Conservation (phyloP, 164 flowering plant species). For the Liriodendron chinense region DNA sequence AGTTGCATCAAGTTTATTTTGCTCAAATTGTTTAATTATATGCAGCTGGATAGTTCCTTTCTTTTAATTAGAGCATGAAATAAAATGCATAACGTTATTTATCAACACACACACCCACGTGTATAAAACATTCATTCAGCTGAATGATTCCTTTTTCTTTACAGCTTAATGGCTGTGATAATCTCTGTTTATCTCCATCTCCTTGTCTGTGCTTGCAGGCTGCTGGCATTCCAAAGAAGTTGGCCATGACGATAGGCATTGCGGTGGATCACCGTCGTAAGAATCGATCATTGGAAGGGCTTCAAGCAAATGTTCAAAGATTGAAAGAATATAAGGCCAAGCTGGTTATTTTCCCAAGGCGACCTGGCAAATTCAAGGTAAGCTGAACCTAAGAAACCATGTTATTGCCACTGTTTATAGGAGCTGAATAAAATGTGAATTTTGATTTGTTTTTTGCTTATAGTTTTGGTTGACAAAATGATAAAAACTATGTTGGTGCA, state of each 20-base stretch:
- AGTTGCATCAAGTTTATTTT: too few species aligned
- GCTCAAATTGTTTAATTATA: too few species aligned
- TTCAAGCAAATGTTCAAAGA: conserved; percentile 75
- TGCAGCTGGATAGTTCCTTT: too few species aligned
- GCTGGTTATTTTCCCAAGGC: conserved; percentile 81
- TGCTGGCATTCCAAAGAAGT: conserved; percentile 76
- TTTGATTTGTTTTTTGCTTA: not conserved
- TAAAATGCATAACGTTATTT: too few species aligned
- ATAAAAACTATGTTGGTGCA: not conserved
- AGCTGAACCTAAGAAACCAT: not conserved
- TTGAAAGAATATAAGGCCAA: conserved; percentile 84
- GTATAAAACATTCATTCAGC: too few species aligned
- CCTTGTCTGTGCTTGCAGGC: conserved; percentile 34
- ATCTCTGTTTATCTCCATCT: not conserved
- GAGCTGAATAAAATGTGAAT: not conserved
- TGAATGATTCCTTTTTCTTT: not conserved
- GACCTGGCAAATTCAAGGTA: conserved; percentile 67
- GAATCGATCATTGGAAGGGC: conserved; percentile 70
- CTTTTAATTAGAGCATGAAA: too few species aligned
- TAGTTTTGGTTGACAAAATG: not conserved
- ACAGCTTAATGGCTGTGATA: not conserved
- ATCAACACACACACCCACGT: too few species aligned
- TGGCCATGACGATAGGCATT: conserved; percentile 78
- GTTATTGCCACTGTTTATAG: not conserved
- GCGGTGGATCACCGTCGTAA: conserved; percentile 74